Conservation (phyloP, 1,284 basidiomycete genomes). For the Tetrapyrgos nigripes region DNA sequence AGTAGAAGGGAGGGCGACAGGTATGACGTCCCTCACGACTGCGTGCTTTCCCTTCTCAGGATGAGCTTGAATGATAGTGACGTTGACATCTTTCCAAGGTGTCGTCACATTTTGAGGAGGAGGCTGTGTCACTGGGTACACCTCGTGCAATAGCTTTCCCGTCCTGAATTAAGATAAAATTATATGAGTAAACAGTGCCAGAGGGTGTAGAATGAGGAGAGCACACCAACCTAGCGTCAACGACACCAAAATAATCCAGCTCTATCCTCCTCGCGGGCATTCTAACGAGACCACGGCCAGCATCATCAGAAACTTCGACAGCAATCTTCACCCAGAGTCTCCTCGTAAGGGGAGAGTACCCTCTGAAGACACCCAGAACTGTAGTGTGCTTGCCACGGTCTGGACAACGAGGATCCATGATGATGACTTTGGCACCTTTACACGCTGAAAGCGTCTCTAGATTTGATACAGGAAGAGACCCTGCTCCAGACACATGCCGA, state of each 20-base stretch:
- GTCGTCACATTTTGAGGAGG: background rate
- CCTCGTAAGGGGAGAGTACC: no score
- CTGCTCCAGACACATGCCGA: no score
- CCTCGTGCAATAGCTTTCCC: background rate
- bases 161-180: background rate
- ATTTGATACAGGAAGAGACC: no score
- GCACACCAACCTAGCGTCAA: background rate
- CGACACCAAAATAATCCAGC: background rate
- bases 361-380: no score
- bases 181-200: background rate
- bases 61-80: background rate
- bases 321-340: no score
- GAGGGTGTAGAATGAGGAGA: background rate
- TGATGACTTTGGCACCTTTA: no score
- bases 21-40: background rate
- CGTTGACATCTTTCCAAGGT: background rate
- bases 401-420: no score
- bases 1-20: background rate
- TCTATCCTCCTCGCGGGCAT: no score
- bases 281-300: no score
- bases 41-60: background rate
- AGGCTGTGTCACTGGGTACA: background rate
- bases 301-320: background rate
- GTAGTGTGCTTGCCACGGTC: no score
- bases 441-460: no score